phyloP scores from a whole-genome alignment of 1,139 yeast species.

The Lodderomyces oxycetoniae region DNA sequence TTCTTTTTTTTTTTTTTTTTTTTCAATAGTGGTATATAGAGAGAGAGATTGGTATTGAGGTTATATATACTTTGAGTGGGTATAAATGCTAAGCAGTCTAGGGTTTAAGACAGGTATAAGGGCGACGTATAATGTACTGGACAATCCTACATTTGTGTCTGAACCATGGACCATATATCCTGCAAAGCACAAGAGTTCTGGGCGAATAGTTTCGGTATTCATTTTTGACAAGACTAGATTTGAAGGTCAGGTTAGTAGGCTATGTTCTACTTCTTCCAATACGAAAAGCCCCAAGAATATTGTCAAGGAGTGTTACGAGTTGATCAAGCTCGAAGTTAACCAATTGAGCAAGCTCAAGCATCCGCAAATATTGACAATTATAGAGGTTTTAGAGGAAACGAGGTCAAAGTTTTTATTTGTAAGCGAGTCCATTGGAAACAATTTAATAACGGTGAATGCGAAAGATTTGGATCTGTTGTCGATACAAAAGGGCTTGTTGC shows the following conservation, averaged over 20 bases:
- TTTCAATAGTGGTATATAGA: constrained; percentile 3
- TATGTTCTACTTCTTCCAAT: constrained; percentile 44
- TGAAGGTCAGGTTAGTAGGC: constrained; percentile 50
- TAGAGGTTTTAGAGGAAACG: constrained; percentile 87
- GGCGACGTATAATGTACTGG: constrained; percentile 67
- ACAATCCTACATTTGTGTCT: constrained; percentile 66
- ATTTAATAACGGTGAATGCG: constrained; percentile 45
- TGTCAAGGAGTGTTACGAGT: constrained; percentile 38
- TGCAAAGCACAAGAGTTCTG: constrained; percentile 63
- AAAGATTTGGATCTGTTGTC: constrained; percentile 57
- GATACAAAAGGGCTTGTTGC: constrained; percentile 82
- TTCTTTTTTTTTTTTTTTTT: constrained; percentile 1
- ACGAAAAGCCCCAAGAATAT: constrained; percentile 36
- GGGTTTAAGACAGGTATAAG: constrained; percentile 63
- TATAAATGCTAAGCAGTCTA: constrained; percentile 19
- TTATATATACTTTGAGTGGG: background rate
- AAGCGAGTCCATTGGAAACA: constrained; percentile 70
- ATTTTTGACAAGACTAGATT: constrained; percentile 80
- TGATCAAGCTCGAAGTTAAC: constrained; percentile 48
- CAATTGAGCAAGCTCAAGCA: constrained; percentile 79
- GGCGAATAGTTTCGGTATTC: constrained; percentile 70
- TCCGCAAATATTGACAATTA: constrained; percentile 75
- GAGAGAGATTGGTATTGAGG: background rate
- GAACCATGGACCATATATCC: constrained; percentile 88
- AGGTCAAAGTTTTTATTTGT: constrained; percentile 74